Evolutionary conservation across 805 yeast species (phyloP), one percentile per base, ranked within the genome.

Genomic region (Pichia ethanolica): DNA sequence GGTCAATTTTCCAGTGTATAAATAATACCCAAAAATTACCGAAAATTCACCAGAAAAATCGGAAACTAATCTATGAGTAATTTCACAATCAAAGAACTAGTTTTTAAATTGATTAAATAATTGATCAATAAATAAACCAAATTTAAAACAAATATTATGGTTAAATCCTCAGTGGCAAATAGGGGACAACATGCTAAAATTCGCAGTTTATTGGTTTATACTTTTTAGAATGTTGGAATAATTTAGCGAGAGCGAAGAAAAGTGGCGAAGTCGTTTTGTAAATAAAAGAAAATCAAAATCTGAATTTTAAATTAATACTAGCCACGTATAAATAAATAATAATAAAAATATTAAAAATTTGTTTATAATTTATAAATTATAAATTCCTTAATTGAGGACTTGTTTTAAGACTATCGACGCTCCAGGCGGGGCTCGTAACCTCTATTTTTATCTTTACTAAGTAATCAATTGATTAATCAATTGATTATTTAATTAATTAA

Each of bases 91-190:
- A 26, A 30, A 4, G 11, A 34, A 32, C 25, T 43, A 25, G 39
- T 35, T 25, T 5, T 20, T 32, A 7, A 33, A 25, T 34, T 42
- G 38, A 14, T 13, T 6, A 34, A 30, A 30, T 10, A 42, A 14
- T 20, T 42, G 44, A n/a, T 11, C 26, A 32, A 30, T 33, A 20
- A 30, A 11, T 13, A 25, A 35, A 32, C 2, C 27, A 13, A 42
- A 6, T 2, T 30, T 12, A 25, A 30, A 42, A 14, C 5, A 12
- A 28, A 11, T 13, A 3, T 14, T 14, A 27, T 35, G 26, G 45
- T 20, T 34, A 32, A 43, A 14, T 43, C 39, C 12, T 38, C 25
- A 25, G 45, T 43, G 45, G 45, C 45, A 43, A 43, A 43, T 43
- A 28, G 9, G 36, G 45, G 39, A 43, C 36, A 43, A 35, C 30